These are phyloP conservation scores for Monilinia vaccinii-corymbosi DNA, from an alignment of 2,329 filamentous ascomycete species.

Conservation along the genomic window DNA sequence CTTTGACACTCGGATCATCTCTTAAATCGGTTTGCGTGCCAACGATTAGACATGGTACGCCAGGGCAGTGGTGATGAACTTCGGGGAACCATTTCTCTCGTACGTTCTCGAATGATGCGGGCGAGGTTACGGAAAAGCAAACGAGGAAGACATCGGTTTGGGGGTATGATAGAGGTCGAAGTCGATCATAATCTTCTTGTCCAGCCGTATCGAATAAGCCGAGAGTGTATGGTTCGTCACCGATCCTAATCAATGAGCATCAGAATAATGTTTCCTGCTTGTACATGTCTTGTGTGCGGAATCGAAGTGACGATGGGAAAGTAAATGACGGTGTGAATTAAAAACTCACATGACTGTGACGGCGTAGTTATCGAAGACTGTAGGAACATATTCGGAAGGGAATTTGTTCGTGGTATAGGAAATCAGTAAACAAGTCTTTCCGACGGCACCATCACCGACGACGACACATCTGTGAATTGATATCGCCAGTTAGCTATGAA, in stretches of 20 bases:
- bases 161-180: slow-evolving; percentile 92
- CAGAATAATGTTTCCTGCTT: slow-evolving; percentile 8
- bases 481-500: slow-evolving; percentile 7
- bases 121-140: slow-evolving; percentile 96
- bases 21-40: slow-evolving; percentile 95
- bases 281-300: not conserved
- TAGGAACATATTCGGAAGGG: slow-evolving; percentile 98
- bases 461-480: slow-evolving; percentile 73
- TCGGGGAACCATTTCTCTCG: slow-evolving; percentile 99
- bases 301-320: not conserved
- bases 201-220: slow-evolving; percentile 97
- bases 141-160: slow-evolving; percentile 98
- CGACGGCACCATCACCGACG: slow-evolving; percentile 97
- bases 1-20: slow-evolving; percentile 76
- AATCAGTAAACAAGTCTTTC: slow-evolving; percentile 98
- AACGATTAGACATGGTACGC: slow-evolving; percentile 94
- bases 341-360: slow-evolving; percentile 94
- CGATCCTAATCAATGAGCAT: slow-evolving; percentile 60
- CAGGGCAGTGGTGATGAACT: slow-evolving; percentile 96
- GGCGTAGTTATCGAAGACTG: slow-evolving; percentile 99
- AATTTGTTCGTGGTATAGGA: slow-evolving; percentile 99
- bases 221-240: slow-evolving; percentile 95
- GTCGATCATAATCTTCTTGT: slow-evolving; percentile 98
- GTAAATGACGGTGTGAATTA: not conserved
- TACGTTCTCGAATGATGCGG: slow-evolving; percentile 97